Conservation (phyloP, 352 stramenopile genomes). For the Phytophthora meadii region DNA sequence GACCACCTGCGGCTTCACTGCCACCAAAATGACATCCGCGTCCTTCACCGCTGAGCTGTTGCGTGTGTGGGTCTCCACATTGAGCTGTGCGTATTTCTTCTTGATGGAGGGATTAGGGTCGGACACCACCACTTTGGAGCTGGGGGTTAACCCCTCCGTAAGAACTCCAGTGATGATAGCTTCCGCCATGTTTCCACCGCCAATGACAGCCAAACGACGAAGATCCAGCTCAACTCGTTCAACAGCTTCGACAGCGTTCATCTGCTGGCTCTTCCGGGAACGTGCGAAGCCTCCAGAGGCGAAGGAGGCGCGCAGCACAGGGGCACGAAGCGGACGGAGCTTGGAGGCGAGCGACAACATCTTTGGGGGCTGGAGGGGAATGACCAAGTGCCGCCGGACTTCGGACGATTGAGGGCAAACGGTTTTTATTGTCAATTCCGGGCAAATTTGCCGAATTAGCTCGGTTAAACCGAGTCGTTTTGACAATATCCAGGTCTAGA, state of each 20-base stretch:
- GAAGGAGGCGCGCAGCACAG: conserved; percentile 1
- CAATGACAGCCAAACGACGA: conserved; percentile 76
- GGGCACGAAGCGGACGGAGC: background rate
- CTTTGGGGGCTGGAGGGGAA: conserved; percentile 8
- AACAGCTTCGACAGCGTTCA: background rate
- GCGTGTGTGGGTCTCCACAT: conserved; percentile 67
- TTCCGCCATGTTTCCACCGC: conserved; percentile 91
- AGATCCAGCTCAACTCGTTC: conserved; percentile 45
- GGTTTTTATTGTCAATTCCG: too few species aligned
- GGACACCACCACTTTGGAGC: conserved; percentile 79
- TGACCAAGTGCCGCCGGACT: conserved; percentile 19
- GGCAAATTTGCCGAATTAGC: too few species aligned
- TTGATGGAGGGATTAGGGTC: conserved; percentile 77
- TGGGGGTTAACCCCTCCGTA: conserved; percentile 67
- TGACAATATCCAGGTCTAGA: too few species aligned
- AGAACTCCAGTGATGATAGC: conserved; percentile 87
- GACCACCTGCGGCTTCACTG: conserved; percentile 96
- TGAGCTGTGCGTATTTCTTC: conserved; percentile 63
- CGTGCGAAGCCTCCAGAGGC: conserved; percentile 31
- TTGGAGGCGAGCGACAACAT: conserved; percentile 30
- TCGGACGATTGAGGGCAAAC: too few species aligned
- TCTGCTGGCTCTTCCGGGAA: conserved; percentile 25
- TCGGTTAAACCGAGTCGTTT: too few species aligned
- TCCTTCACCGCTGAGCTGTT: conserved; percentile 71
- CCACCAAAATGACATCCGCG: conserved; percentile 93